Conservation (phyloP, 805 yeast species). For the Saturnispora galanensis region DNA sequence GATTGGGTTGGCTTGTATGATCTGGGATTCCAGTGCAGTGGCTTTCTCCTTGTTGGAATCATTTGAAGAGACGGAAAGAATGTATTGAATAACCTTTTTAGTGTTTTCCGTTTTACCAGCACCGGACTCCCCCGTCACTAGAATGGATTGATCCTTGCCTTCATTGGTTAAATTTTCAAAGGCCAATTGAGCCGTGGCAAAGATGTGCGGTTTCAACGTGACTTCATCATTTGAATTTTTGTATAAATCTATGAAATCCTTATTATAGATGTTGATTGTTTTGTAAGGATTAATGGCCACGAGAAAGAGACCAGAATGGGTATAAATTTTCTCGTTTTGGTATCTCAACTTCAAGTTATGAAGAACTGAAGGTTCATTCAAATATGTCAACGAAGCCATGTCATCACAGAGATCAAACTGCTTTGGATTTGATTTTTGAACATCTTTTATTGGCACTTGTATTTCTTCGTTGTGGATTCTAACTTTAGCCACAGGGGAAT, state of each 20-base stretch:
- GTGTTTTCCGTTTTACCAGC: slow-evolving; percentile 99
- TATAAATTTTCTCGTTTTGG: slow-evolving; percentile 68
- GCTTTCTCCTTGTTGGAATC: slow-evolving; percentile 18
- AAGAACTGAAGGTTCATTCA: slow-evolving; percentile 94
- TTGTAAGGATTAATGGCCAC: slow-evolving; percentile 95
- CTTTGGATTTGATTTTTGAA: slow-evolving; percentile 73
- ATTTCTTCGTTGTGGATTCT: neutral
- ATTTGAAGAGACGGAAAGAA: slow-evolving; percentile 58
- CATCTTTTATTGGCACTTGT: slow-evolving; percentile 26
- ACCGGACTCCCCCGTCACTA: slow-evolving; percentile 98
- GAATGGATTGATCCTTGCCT: slow-evolving; percentile 72
- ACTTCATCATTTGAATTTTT: slow-evolving; percentile 9
- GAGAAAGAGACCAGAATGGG: slow-evolving; percentile 88
- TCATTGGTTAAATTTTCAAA: slow-evolving; percentile 63
- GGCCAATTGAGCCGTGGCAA: slow-evolving; percentile 81
- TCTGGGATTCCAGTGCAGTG: slow-evolving; percentile 65
- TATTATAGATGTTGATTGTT: slow-evolving; percentile 58
- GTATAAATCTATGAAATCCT: slow-evolving; percentile 45
- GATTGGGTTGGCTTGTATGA: slow-evolving; percentile 89
- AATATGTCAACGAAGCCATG: slow-evolving; percentile 89
- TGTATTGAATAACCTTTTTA: slow-evolving; percentile 84
- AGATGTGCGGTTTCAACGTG: slow-evolving; percentile 68
- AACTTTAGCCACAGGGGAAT: slow-evolving; percentile 28
- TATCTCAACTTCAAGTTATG: slow-evolving; percentile 74
- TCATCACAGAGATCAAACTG: slow-evolving; percentile 87